These are phyloP conservation scores for Hagleromyces aurorensis DNA, from an alignment of 805 yeast genomes.

Conservation along the genomic window DNA sequence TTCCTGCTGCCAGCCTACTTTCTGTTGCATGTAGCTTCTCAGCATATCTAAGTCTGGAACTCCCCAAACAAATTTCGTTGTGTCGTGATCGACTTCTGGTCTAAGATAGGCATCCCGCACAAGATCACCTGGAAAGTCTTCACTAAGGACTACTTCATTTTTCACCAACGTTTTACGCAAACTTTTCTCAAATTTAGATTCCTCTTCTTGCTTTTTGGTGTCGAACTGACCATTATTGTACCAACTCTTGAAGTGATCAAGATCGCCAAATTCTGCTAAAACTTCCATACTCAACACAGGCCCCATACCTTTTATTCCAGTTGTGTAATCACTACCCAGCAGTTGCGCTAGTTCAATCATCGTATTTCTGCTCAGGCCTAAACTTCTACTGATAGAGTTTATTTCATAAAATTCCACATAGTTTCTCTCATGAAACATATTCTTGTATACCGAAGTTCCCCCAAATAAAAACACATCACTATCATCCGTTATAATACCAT, in stretches of 20 bases:
- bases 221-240: constrained; percentile 36
- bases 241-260: constrained; percentile 36
- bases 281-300: constrained; percentile 90
- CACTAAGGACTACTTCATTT: constrained; percentile 50
- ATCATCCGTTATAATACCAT: constrained; percentile 95
- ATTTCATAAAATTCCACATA: constrained; percentile 78
- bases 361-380: constrained; percentile 56
- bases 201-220: constrained; percentile 33
- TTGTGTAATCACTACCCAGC: constrained; percentile 92
- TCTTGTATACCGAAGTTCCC: constrained; percentile 73
- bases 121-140: constrained; percentile 58
- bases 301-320: constrained; percentile 88
- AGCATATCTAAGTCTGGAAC: constrained; percentile 75
- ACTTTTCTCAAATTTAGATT: constrained; percentile 45
- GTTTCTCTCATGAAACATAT: constrained; percentile 89
- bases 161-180: constrained; percentile 47
- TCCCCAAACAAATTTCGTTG: constrained; percentile 82
- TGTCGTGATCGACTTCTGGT: constrained; percentile 82
- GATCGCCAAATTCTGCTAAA: constrained; percentile 66
- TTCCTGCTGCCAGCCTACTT: constrained; percentile 73
- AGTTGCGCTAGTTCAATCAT: constrained; percentile 77
- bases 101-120: constrained; percentile 66
- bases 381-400: constrained; percentile 47
- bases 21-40: constrained; percentile 56
- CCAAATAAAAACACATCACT: constrained; percentile 95